Base-by-base conservation (phyloP, 1,139 yeast genomes). In the Candida pseudocylindracea region DNA sequence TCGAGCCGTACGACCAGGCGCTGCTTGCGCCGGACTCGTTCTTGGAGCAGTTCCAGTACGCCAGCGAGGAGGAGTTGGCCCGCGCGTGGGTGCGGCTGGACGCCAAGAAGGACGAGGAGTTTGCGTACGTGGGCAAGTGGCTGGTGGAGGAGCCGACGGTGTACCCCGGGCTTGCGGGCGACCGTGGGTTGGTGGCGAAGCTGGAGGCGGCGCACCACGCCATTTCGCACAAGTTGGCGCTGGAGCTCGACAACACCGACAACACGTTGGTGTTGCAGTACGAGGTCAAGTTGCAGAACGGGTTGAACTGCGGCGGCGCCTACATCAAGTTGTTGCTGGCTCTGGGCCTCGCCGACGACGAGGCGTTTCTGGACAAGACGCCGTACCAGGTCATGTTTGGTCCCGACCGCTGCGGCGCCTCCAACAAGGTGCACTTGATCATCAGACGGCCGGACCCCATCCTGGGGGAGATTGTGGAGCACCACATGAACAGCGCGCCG, bases 321-420 rank as follows among this genome's bases (percentile, higher is more conserved):
- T 83, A 83, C 53, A 52, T 83, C 42, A 83, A 83, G 54, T 57
- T 83, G 33, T 25, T 25, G 10, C 10, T 8, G 10, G 8, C 26
- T 6, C 10, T 9, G 26, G 10, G 26, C 10, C 55, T 83, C 35
- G 59, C 70, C 28, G 55, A 55, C 8, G 66, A 55, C 4, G 38
- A 36, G 5, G 61, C 57, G 43, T 72, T 76, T 51, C 58, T 55
- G 41, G 63, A 67, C 38, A 67, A 62, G 15, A 63, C 92, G 7
- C 78, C 85, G 1, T 81, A 74, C 53, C 81, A 75, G 48, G 53
- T 85, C 40, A 76, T 83, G 91, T 85, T 85, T 58, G 96, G 95
- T 24, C 96, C 96, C 28, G 96, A 85, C 52, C 67, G 63, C 48
- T 85, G 96, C 55, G 93, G 93, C 3, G 50, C 71, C 33, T 66